Conservation (phyloP, 306 rosid species). For the Sophora flavescens region DNA sequence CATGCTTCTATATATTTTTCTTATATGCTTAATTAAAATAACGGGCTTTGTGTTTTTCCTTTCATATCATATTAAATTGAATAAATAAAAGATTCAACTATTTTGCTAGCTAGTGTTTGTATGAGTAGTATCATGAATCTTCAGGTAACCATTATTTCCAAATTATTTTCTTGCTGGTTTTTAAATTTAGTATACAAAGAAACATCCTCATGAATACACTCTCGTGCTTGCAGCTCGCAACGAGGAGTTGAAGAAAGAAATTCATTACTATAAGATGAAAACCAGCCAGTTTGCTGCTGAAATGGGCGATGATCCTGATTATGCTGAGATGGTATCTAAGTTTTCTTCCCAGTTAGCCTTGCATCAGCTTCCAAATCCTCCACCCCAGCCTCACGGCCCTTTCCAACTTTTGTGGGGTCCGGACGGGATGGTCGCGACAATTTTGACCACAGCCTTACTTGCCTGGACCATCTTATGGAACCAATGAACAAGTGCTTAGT, state of each 20-base stretch:
- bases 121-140: slow-evolving; percentile 8
- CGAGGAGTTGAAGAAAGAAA: slow-evolving; percentile 54
- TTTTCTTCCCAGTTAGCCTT: slow-evolving; percentile 46
- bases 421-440: no score
- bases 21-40: background rate
- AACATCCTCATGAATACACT: background rate
- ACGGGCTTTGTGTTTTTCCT: background rate
- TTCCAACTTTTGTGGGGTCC: slow-evolving; percentile 11
- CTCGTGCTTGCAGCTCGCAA: slow-evolving; percentile 54
- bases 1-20: background rate
- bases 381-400: slow-evolving; percentile 41
- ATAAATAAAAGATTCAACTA: background rate
- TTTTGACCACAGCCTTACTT: no score
- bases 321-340: slow-evolving; percentile 47
- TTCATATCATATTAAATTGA: background rate
- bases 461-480: no score
- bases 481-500: no score
- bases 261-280: slow-evolving; percentile 53
- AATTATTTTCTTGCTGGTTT: background rate
- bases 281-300: slow-evolving; percentile 33
- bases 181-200: background rate
- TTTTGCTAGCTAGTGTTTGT: background rate
- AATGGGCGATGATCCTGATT: slow-evolving; percentile 45
- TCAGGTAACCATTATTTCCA: background rate
- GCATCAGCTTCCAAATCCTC: slow-evolving; percentile 44